Base-by-base conservation (phyloP, 192 early-diverging fungal species). In the Coemansia biformis region DNA sequence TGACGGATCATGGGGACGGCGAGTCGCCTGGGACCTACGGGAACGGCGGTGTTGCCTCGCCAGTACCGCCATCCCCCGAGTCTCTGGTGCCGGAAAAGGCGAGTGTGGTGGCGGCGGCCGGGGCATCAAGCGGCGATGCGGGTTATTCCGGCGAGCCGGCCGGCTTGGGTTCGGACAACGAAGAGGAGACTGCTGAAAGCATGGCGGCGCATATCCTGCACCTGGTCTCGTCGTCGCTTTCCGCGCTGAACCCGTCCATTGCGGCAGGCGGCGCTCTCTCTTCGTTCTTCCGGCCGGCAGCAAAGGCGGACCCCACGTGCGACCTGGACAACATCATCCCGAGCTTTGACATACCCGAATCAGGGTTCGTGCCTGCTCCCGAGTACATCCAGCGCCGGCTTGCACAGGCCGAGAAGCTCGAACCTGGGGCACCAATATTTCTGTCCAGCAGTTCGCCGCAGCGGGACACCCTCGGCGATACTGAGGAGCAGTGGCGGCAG, bases 361-460 rank as follows among this genome's bases (percentile, higher is more conserved):
- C 29, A 9, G 69, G 52, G 12, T 46, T 54, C 15, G 33, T 43
- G 3, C 38, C 62, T n/a, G 48, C 69, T 13, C 10, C 54, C 8
- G 54, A 63, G 5, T 40, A 29, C 29, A 54, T 72, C 26, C 32
- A 56, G 15, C 26, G 42, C 35, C 47, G 46, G 14, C 46, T 72
- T 2, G 55, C 62, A 11, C 32, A 43, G 24, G 38, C 35, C 2
- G 62, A 57, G 21, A 59, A 51, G 26, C 32, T 61, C 3, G 35
- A 53, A 13, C 53, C 62, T 12, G 69, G 63, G 4, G 31, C 51
- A 13, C 69, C 69, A 3, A 61, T 73, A 62, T 73, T 66, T 50
- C 35, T 73, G 48, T 18, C 44, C 17, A 50, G 54, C 8, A 46
- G 49, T n/a, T 30, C 53, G 2, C 31, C 44, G 12, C 52, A 54